Evolutionary conservation across 2,329 filamentous ascomycete species (phyloP).

Genomic region (Penicillium sp.): DNA sequence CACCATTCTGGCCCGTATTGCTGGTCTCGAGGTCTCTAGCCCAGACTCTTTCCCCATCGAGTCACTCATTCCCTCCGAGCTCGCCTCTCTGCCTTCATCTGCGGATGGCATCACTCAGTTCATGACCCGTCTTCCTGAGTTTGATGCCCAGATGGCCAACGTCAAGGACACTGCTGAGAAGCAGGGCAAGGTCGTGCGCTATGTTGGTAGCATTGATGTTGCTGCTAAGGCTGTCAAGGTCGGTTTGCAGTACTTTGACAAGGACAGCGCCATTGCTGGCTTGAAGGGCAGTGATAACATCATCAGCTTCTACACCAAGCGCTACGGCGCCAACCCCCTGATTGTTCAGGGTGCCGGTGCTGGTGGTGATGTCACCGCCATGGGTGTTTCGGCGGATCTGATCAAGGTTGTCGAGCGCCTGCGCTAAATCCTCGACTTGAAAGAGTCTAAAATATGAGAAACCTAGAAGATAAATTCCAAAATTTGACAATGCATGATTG

Average conservation of each 20-base stretch:
- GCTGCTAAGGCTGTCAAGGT: conserved; percentile 81
- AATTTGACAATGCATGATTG: background rate
- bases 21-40: conserved; percentile 75
- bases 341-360: conserved; percentile 94
- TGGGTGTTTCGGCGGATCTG: conserved; percentile 93
- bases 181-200: conserved; percentile 88
- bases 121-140: conserved; percentile 72
- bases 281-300: conserved; percentile 98
- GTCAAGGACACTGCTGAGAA: conserved; percentile 81
- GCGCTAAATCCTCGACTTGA: conserved; percentile 39
- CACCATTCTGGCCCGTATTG: conserved; percentile 86
- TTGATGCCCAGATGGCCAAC: conserved; percentile 86
- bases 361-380: conserved; percentile 92
- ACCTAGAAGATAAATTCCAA: background rate
- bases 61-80: conserved; percentile 83
- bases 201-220: conserved; percentile 90
- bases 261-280: conserved; percentile 84
- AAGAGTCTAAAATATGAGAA: background rate
- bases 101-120: conserved; percentile 71
- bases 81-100: conserved; percentile 68
- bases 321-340: conserved; percentile 85
- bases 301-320: conserved; percentile 96
- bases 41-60: conserved; percentile 91
- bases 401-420: conserved; percentile 81
- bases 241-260: conserved; percentile 84